These are phyloP conservation scores for Funneliformis caledonium DNA, from an alignment of 371 early-diverging fungal genomes.

Conservation along the genomic window DNA sequence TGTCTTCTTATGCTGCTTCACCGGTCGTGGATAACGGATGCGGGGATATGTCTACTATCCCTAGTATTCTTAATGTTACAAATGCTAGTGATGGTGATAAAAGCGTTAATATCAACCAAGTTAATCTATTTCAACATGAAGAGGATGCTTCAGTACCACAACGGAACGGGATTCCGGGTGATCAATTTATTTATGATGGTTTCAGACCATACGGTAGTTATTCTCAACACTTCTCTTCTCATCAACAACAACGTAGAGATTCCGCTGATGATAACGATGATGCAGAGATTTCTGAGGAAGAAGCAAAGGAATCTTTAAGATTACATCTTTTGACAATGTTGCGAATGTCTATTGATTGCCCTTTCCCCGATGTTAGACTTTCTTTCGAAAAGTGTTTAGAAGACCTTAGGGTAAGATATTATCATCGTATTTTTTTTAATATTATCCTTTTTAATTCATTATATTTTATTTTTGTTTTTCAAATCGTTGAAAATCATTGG, in stretches of 20 bases:
- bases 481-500: background rate
- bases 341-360: conserved; percentile 33
- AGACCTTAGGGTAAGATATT: conserved; percentile 16
- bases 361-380: conserved; percentile 19
- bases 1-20: conserved; percentile 10
- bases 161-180: background rate
- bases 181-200: background rate
- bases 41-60: background rate
- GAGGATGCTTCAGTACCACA: background rate
- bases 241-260: background rate
- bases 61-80: background rate
- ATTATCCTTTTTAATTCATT: background rate
- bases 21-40: background rate
- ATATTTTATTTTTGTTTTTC: conserved; percentile 7
- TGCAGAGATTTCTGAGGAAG: background rate
- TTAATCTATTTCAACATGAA: background rate
- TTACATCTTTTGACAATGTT: conserved; percentile 9
- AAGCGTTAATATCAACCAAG: background rate
- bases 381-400: background rate
- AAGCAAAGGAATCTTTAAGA: background rate
- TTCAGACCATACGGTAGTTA: background rate
- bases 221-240: too few relatives aligned
- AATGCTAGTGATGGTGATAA: background rate
- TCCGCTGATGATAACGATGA: background rate
- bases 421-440: background rate